Conservation (phyloP, 139 green algal species). For the Diplosphaera chodatii region DNA sequence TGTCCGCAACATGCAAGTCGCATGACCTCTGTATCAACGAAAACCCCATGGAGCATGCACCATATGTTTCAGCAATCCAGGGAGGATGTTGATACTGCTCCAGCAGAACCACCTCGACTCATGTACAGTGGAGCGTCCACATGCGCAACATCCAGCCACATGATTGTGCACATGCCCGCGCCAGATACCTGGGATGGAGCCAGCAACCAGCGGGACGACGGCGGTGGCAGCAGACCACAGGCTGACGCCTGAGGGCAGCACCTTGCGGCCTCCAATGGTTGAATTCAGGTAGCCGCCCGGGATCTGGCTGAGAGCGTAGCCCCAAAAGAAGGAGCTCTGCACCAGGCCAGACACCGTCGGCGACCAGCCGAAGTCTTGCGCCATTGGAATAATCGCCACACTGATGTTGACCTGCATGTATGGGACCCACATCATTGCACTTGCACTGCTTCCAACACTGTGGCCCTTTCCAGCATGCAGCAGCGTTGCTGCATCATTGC, state of each 20-base stretch:
- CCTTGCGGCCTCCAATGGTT: slow-evolving; percentile 52
- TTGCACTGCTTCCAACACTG: too few relatives aligned
- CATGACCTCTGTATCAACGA: too few relatives aligned
- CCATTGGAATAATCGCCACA: slow-evolving; percentile 96
- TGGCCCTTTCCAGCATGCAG: neutral
- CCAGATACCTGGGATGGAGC: slow-evolving; percentile 34
- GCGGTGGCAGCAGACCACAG: slow-evolving; percentile 78
- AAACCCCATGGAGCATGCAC: too few relatives aligned
- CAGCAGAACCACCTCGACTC: too few relatives aligned
- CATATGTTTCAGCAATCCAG: too few relatives aligned
- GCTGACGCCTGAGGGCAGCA: slow-evolving; percentile 75
- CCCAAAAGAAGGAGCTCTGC: slow-evolving; percentile 87
- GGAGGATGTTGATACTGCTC: too few relatives aligned
- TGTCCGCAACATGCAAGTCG: too few relatives aligned
- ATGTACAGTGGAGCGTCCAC: too few relatives aligned
- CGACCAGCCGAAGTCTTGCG: slow-evolving; percentile 86
- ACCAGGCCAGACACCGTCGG: slow-evolving; percentile 76
- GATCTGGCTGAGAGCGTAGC: slow-evolving; percentile 75
- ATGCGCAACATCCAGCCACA: too few relatives aligned
- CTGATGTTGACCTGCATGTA: slow-evolving; percentile 91
- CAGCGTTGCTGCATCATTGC: neutral
- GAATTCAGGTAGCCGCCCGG: slow-evolving; percentile 80
- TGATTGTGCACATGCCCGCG: too few relatives aligned
- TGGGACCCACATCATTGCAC: too few relatives aligned
- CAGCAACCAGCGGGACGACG: slow-evolving; percentile 58